A percentile compares a stretch with the other conserved stretches of the same genome.
Evolutionary conservation across 2,329 filamentous ascomycete genomes (phyloP).

Genomic region (Magnaporthales sp.): DNA sequence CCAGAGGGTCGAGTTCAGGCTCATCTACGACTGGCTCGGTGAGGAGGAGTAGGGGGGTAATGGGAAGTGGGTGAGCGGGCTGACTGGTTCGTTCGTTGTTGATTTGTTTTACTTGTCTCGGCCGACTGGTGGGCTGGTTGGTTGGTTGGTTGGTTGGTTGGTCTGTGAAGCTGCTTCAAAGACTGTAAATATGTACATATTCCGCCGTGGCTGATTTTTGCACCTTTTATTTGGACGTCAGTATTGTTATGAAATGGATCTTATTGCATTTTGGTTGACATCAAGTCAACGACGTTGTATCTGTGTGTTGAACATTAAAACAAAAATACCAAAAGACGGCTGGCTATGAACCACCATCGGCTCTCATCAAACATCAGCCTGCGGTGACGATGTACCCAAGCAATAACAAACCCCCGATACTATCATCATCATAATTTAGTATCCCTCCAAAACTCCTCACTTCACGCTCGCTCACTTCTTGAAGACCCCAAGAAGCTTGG

Average conservation of each 20-base stretch:
- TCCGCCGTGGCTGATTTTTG: neutral
- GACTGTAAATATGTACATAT: neutral
- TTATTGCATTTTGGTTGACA: no score
- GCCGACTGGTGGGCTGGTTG: neutral
- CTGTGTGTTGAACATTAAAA: neutral
- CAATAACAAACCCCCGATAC: no score
- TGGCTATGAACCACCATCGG: no score
- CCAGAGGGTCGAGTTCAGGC: conserved; percentile 38
- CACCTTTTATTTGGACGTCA: neutral
- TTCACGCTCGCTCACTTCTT: conserved; percentile 28
- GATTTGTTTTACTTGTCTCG: neutral
- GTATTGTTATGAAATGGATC: no score
- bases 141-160: no score
- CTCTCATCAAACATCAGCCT: no score
- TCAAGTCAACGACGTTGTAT: neutral
- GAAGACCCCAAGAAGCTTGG: conserved; percentile 40
- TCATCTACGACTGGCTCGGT: conserved; percentile 46
- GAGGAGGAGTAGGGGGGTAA: conserved; percentile 11
- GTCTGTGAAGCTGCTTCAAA: neutral
- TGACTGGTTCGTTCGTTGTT: neutral
- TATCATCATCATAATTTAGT: no score
- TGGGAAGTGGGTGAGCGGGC: neutral
- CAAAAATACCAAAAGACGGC: neutral
- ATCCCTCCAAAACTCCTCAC: neutral
- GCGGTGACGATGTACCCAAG: no score